Percentiles rank a stretch among this genome's conserved stretches.
phyloP scores from a whole-genome alignment of 140 eudicot genomes.

The Flaveria floridana region DNA sequence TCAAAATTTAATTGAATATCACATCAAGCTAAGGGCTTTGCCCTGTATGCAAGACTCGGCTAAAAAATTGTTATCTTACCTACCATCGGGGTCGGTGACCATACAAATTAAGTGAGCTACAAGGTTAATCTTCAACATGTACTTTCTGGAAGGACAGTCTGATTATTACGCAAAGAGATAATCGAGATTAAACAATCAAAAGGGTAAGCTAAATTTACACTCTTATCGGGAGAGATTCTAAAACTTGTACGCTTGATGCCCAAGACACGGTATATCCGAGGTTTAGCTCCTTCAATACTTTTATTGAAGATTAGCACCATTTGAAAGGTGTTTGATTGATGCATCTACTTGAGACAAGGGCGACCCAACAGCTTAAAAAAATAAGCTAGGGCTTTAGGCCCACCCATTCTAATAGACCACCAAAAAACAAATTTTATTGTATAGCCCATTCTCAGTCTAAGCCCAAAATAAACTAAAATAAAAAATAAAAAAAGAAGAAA shows the following conservation, averaged over 20 bases:
- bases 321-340: not conserved
- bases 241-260: not conserved
- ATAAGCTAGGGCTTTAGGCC: too few relatives aligned
- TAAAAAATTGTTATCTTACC: not conserved
- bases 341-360: not conserved
- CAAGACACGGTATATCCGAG: not conserved
- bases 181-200: not conserved
- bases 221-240: not conserved
- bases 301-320: not conserved
- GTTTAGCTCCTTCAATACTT: not conserved
- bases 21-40: not conserved
- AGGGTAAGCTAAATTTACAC: not conserved
- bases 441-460: too few relatives aligned
- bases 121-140: not conserved
- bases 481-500: too few relatives aligned
- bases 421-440: too few relatives aligned
- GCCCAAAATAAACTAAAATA: too few relatives aligned
- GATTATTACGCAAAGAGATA: not conserved
- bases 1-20: not conserved
- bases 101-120: not conserved
- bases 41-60: not conserved
- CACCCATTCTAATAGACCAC: too few relatives aligned
- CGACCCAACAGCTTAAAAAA: too few relatives aligned
- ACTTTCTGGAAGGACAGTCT: not conserved
- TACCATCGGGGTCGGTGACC: not conserved